These are phyloP conservation scores for Nothophoma quercina DNA, from an alignment of 2,329 filamentous ascomycete species.

Conservation along the genomic window DNA sequence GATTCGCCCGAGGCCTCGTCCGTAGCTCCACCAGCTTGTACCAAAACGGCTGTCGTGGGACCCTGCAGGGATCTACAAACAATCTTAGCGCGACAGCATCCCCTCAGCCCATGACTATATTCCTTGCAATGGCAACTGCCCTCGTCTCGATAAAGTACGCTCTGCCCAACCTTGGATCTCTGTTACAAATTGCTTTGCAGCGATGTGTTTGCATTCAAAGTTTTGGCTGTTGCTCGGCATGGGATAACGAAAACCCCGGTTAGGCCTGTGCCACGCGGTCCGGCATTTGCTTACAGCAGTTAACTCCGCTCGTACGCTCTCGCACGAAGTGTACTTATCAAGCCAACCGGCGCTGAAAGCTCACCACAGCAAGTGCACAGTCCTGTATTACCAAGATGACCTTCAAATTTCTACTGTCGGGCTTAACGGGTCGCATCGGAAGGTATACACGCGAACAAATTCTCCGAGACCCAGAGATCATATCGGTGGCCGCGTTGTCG, in stretches of 20 bases:
- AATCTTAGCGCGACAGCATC: slow-evolving; percentile 1
- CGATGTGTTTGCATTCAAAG: not conserved
- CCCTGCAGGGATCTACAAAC: slow-evolving; percentile 8
- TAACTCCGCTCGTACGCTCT: slow-evolving; percentile 27
- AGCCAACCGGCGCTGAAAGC: slow-evolving; percentile 7
- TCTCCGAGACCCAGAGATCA: slow-evolving; percentile 19
- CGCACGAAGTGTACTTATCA: slow-evolving; percentile 18
- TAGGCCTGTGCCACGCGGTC: not conserved
- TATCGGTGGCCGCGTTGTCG: slow-evolving; percentile 23
- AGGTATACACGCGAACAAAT: slow-evolving; percentile 19
- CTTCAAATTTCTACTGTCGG: slow-evolving; percentile 21
- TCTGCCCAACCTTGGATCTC: not conserved
- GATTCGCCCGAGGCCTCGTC: slow-evolving; percentile 42
- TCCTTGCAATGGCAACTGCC: not conserved
- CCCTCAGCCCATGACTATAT: not conserved
- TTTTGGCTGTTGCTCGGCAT: slow-evolving; percentile 2
- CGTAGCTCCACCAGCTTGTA: slow-evolving; percentile 20
- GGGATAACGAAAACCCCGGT: slow-evolving; percentile 9
- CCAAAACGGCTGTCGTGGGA: slow-evolving; percentile 5
- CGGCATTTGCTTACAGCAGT: slow-evolving; percentile 19
- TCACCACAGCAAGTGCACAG: not conserved
- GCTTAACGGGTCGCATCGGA: slow-evolving; percentile 23
- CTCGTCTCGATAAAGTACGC: not conserved
- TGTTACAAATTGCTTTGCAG: not conserved
- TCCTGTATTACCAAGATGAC: slow-evolving; percentile 20